These are phyloP conservation scores for Suhomyces prunicola DNA, from an alignment of 805 yeast species.

Conservation along the genomic window DNA sequence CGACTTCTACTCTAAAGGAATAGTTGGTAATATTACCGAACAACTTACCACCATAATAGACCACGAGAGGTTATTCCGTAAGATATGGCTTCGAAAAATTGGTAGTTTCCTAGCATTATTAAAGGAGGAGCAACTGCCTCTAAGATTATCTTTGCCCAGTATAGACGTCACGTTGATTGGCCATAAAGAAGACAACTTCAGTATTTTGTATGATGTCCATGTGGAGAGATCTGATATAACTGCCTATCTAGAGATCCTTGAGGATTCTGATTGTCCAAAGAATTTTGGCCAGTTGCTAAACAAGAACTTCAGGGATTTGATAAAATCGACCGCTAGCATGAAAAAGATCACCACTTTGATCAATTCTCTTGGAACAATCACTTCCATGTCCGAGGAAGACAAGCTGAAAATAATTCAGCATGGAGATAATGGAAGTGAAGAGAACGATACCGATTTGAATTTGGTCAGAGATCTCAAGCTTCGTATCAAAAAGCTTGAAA, in stretches of 20 bases:
- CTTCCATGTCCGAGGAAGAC: constrained; percentile 20
- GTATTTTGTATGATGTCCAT: constrained; percentile 34
- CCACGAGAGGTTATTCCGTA: constrained; percentile 53
- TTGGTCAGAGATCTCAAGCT: constrained; percentile 61
- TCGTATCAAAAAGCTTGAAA: constrained; percentile 75
- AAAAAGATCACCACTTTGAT: constrained; percentile 31
- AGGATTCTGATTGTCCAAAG: constrained; percentile 24
- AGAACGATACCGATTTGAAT: constrained; percentile 33
- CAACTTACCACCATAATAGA: constrained; percentile 54
- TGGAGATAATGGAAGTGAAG: constrained; percentile 13
- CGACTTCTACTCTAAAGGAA: constrained; percentile 38
- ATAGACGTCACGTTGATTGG: constrained; percentile 41
- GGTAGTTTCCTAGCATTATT: constrained; percentile 37
- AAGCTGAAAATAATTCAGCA: constrained; percentile 12
- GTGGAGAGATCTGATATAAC: constrained; percentile 33
- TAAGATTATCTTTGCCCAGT: constrained; percentile 22
- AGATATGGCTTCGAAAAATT: constrained; percentile 64
- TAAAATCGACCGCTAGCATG: constrained; percentile 38
- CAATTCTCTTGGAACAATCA: constrained; percentile 27
- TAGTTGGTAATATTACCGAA: constrained; percentile 48
- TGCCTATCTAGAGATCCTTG: constrained; percentile 23
- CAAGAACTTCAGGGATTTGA: constrained; percentile 45
- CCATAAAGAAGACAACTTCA: constrained; percentile 18
- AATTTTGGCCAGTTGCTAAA: constrained; percentile 39
- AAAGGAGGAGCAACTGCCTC: constrained; percentile 5